phyloP scores from a whole-genome alignment of 106 monocot species.

The Narthecium ossifragum region DNA sequence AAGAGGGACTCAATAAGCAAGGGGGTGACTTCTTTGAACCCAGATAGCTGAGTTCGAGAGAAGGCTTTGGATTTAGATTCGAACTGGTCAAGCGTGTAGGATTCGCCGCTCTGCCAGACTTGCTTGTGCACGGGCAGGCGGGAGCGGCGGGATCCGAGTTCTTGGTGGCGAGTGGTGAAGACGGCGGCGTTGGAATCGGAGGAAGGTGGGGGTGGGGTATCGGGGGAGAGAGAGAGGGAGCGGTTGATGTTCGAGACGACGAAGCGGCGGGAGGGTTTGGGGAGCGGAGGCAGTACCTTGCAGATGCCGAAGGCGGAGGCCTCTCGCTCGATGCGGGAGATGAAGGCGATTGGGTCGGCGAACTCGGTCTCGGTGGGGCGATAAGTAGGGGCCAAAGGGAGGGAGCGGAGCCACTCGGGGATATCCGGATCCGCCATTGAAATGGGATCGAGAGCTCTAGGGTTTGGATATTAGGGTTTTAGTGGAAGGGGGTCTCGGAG shows the following conservation, averaged over 20 bases:
- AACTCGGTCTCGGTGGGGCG: slow-evolving; percentile 93
- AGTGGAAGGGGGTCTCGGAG: background rate
- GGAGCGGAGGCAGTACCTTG: slow-evolving; percentile 87
- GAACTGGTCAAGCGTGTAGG: slow-evolving; percentile 86
- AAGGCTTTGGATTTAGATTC: slow-evolving; percentile 81
- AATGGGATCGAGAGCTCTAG: too few species aligned
- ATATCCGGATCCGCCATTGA: slow-evolving; percentile 37
- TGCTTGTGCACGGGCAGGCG: slow-evolving; percentile 43
- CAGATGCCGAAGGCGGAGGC: slow-evolving; percentile 90
- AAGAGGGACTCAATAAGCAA: slow-evolving; percentile 66
- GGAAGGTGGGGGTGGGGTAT: background rate
- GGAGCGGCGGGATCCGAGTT: slow-evolving; percentile 46
- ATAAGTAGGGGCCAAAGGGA: slow-evolving; percentile 86
- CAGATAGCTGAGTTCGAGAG: slow-evolving; percentile 34
- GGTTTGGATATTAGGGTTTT: background rate
- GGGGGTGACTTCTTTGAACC: slow-evolving; percentile 36
- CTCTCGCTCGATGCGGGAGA: slow-evolving; percentile 81
- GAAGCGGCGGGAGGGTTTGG: slow-evolving; percentile 62
- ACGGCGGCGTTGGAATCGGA: slow-evolving; percentile 5
- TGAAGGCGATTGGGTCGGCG: slow-evolving; percentile 90
- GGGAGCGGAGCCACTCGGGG: slow-evolving; percentile 65
- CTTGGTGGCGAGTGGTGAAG: slow-evolving; percentile 88
- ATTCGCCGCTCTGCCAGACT: slow-evolving; percentile 95
- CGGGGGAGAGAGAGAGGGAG: slow-evolving; percentile 42
- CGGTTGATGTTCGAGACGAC: slow-evolving; percentile 66